Evolutionary conservation across 129 eudicot genomes (phyloP).

Genomic region (Sambucus nigra): DNA sequence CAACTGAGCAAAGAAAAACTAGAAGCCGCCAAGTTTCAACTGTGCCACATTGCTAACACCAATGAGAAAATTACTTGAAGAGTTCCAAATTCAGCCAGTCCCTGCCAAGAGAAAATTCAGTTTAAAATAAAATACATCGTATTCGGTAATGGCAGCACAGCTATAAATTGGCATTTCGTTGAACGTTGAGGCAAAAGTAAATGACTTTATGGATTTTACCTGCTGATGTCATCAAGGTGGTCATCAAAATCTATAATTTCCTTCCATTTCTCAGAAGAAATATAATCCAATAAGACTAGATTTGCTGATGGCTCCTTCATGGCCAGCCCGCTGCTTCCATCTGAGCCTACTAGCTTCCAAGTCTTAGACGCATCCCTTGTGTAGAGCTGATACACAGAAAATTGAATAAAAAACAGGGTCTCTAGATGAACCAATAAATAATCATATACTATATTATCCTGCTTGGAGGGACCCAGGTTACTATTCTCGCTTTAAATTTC

Average conservation of each 20-base stretch:
- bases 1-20: neutral
- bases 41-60: neutral
- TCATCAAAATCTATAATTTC: conserved; percentile 82
- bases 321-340: conserved; percentile 41
- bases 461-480: neutral
- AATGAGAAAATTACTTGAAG: conserved; percentile 39
- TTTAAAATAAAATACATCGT: neutral
- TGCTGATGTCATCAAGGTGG: conserved; percentile 95
- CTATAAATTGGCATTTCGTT: neutral
- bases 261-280: conserved; percentile 62
- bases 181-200: neutral
- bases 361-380: conserved; percentile 59
- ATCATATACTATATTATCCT: too few species aligned
- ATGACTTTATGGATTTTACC: conserved; percentile 28
- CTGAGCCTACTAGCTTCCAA: conserved; percentile 71
- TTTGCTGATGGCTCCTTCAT: conserved; percentile 87
- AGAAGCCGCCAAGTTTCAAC: neutral
- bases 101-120: conserved; percentile 29
- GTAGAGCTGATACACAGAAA: conserved; percentile 41
- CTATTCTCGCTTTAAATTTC: neutral
- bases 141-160: neutral
- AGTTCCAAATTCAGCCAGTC: conserved; percentile 80
- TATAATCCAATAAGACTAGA: conserved; percentile 52
- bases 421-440: neutral
- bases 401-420: neutral